These are phyloP conservation scores for Monilinia fructigena DNA, from an alignment of 2,329 filamentous ascomycete species.

Conservation along the genomic window DNA sequence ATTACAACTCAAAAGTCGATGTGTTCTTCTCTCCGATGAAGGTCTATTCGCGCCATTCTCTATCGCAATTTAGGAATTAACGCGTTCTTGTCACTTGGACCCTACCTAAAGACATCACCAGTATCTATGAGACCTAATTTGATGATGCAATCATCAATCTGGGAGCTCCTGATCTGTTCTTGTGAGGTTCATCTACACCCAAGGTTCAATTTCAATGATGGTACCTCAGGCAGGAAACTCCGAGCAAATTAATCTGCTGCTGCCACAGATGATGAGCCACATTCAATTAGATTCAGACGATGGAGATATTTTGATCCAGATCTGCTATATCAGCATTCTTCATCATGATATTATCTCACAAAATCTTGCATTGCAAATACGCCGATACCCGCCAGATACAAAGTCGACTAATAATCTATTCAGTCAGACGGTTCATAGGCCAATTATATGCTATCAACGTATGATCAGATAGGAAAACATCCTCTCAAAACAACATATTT, in stretches of 20 bases:
- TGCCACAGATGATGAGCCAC: neutral
- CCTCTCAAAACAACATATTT: no score
- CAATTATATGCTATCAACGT: neutral
- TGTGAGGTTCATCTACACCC: neutral
- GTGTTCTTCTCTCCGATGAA: neutral
- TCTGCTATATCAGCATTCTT: neutral
- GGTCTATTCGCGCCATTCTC: neutral
- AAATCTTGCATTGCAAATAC: neutral
- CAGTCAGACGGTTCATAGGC: neutral
- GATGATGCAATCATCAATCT: neutral
- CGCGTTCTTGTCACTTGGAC: neutral
- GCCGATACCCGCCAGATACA: neutral
- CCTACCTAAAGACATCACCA: neutral
- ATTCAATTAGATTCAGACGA: neutral
- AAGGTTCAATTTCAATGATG: neutral
- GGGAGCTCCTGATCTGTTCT: no score
- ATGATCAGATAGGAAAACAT: neutral
- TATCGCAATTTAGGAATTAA: no score
- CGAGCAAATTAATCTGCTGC: neutral
- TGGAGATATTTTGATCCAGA: neutral
- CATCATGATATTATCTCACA: neutral
- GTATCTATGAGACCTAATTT: neutral
- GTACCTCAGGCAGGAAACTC: neutral
- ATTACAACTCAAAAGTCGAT: neutral
- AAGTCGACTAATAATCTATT: neutral